Evolutionary conservation across 805 yeast species (phyloP), one percentile per base, ranked within the genome.

Genomic region (Candida tibetensis): DNA sequence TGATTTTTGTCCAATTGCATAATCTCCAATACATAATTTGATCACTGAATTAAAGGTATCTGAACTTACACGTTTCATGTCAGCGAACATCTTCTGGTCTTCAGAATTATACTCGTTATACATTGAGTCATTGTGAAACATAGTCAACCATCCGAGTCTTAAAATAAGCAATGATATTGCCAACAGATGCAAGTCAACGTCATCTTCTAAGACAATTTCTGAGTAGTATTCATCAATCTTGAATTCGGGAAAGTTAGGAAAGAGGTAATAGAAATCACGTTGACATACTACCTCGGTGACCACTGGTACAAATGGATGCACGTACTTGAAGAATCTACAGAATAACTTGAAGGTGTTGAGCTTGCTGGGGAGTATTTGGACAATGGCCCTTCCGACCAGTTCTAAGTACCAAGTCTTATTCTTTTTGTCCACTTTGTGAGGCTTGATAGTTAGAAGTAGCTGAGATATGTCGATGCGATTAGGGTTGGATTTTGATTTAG

Each of bases 261-360:
- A 51, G 4, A 65, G 35, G 21, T 44, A 34, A 27, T 42, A 42
- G 16, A 66, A 35, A 29, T 65, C 72, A 18, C 38, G 32, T 17
- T 51, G 26, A n/a, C 62, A 45, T 8, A 53, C 37, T 5, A 47
- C 35, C 40, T 66, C 69, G 35, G 63, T 62, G 2, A 68, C 32
- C 10, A 68, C 47, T 2, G 71, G 67, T 15, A 65, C 51, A 35
- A 69, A 62, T 7, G 72, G 71, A 34, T 53, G 51, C n/a, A 66
- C 71, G 49, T 60, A 66, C 37, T 57, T 60, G 50, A 65, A 67
- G 39, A 53, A 69, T 21, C 65, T 54, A 32, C 52, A 46, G 31
- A 62, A 53, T 9, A 67, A 52, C 36, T 55, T 46, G 14, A 54
- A 45, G 21, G 54, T 32, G 25, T 50, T 60, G 10, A 47, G 36